Evolutionary conservation across 192 early-diverging fungal species (phyloP).

Genomic region (Thoreauomyces humboldtii): DNA sequence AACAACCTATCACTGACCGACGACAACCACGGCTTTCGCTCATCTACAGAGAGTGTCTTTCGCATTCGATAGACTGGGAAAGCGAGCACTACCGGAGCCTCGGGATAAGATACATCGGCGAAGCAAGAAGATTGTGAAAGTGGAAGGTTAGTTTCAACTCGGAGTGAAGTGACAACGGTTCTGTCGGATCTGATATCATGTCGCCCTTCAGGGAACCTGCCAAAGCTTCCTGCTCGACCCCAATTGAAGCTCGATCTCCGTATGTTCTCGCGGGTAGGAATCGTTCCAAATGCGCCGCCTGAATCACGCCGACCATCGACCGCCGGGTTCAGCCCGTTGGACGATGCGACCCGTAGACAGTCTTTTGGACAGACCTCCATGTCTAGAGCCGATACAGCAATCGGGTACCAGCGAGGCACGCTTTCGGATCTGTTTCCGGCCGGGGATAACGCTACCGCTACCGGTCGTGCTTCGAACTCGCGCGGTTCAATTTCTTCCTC

Average conservation of each 20-base stretch:
- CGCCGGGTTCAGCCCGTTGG: background rate
- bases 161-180: too few species aligned
- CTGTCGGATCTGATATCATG: too few species aligned
- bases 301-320: conserved; percentile 5
- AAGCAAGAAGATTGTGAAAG: conserved; percentile 25
- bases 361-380: conserved; percentile 11
- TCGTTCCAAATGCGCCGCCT: conserved; percentile 10
- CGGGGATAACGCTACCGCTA: too few species aligned
- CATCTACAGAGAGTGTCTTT: background rate
- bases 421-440: conserved; percentile 1
- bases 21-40: too few species aligned
- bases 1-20: too few species aligned
- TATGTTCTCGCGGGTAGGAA: conserved; percentile 5
- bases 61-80: conserved; percentile 6
- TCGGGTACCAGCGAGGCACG: background rate
- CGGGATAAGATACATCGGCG: conserved; percentile 13
- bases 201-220: background rate
- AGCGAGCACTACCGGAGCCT: conserved; percentile 6
- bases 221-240: conserved; percentile 19
- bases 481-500: too few species aligned
- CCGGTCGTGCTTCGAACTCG: too few species aligned
- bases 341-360: background rate
- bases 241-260: conserved; percentile 16
- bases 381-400: conserved; percentile 9
- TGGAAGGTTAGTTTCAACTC: conserved; percentile 10